Base-by-base conservation (phyloP, 2,329 filamentous ascomycete genomes). In the Venturia nashicola region DNA sequence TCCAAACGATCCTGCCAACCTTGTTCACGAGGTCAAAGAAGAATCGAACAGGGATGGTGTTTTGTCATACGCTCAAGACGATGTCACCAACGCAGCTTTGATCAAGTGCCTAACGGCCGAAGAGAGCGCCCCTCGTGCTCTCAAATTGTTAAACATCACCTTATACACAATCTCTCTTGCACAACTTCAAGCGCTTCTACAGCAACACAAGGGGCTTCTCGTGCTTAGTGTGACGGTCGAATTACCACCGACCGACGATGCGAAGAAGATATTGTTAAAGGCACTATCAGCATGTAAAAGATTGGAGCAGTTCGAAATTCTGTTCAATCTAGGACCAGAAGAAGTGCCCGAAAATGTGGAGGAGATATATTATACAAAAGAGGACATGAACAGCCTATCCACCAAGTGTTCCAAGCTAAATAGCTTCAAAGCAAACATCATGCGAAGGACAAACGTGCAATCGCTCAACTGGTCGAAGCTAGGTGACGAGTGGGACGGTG, bases 301-400 rank as follows among this genome's bases (percentile, higher is more conserved):
- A 59, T 62, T 76, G 55, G 75, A 77, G 66, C 73, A 75, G 65
- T 70, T 76, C 14, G 75, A 77, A 67, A 70, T 77, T 43, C 71
- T 77, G 27, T 74, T 71, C 1, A 74, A 73, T 61, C 68, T 70
- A 5, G 66, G 74, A 16, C 65, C 66, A 46, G 70, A 72, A 64
- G 71, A 71, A 1, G 74, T 75, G 66, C 74, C 73, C 0, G 14
- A 57, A 20, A 36, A 57, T n/a, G 51, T 57, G 14, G 51, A 36
- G 32, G 14, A 57, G 32, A 57, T 57, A 36, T 57, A 57, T 57
- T 36, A 36, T 14, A 69, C 72, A 2, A 65, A 67, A 1, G 66
- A 68, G n/a, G 74, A 76, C 11, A 70, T 76, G 69, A 66, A 70
- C 18, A 65, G 67, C n/a, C 67, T 76, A 5, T 61, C 65, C 16